Evolutionary conservation across 2,329 filamentous ascomycete species (phyloP).

Genomic region (Sphaceloma murrayae): DNA sequence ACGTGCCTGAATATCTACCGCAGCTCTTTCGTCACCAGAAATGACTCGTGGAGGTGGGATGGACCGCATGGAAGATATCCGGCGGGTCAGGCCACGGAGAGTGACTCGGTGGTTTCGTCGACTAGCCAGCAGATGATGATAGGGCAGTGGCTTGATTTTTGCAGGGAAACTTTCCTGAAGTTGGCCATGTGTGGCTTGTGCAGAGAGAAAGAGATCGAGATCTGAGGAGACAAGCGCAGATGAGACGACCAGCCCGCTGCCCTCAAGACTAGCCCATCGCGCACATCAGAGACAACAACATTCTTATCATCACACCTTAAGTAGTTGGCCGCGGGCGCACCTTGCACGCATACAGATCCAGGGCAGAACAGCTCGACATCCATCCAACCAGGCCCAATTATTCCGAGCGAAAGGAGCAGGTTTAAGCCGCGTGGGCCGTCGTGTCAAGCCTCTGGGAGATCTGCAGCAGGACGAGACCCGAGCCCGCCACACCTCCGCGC

Average conservation of each 20-base stretch:
- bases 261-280: too few relatives aligned
- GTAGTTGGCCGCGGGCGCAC: too few relatives aligned
- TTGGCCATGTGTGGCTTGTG: conserved; percentile 17
- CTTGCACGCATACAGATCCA: too few relatives aligned
- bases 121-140: too few relatives aligned
- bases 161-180: conserved; percentile 4
- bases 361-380: too few relatives aligned
- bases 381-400: too few relatives aligned
- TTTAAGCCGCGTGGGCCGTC: conserved; percentile 9
- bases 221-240: conserved; percentile 11
- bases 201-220: conserved; percentile 7
- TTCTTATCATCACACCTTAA: too few relatives aligned
- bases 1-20: conserved; percentile 12
- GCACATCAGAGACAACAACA: too few relatives aligned
- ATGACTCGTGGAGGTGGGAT: too few relatives aligned
- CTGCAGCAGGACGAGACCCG: neutral
- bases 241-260: conserved; percentile 8
- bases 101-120: too few relatives aligned
- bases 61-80: too few relatives aligned
- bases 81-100: too few relatives aligned
- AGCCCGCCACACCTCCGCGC: conserved; percentile 5
- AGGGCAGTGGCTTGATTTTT: conserved; percentile 11
- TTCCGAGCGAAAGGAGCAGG: neutral
- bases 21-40: neutral
- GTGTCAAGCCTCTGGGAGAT: conserved; percentile 13